Conservation (phyloP, 164 flowering plant genomes). For the Kingdonia uniflora region DNA sequence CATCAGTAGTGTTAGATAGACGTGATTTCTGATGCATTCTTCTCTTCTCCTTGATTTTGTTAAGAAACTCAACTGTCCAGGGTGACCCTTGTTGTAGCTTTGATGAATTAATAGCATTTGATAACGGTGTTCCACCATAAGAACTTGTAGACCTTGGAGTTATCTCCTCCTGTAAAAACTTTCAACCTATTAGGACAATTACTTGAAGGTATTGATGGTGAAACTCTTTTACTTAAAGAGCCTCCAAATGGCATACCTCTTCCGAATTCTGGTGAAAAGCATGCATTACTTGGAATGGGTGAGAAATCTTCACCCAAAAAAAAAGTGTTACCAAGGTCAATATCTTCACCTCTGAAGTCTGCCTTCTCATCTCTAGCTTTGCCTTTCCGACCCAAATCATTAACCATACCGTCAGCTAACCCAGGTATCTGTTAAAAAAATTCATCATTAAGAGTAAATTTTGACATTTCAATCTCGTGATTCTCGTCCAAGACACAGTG, state of each 20-base stretch:
- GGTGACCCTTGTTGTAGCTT: conserved; percentile 54
- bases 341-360: conserved; percentile 39
- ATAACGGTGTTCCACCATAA: conserved; percentile 36
- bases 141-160: conserved; percentile 13
- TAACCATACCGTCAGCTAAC: conserved; percentile 9
- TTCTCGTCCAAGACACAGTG: conserved; percentile 17
- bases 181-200: conserved; percentile 20
- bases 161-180: conserved; percentile 21
- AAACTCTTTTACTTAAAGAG: conserved; percentile 23
- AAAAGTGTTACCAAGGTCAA: conserved; percentile 26
- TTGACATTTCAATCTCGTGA: conserved; percentile 8
- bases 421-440: conserved; percentile 16
- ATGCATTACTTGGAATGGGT: conserved; percentile 9
- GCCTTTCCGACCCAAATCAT: conserved; percentile 14
- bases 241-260: conserved; percentile 17
- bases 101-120: conserved; percentile 40
- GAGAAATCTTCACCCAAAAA: conserved; percentile 19
- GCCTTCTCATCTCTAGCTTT: conserved; percentile 12
- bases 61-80: conserved; percentile 84
- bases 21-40: conserved; percentile 38
- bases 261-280: conserved; percentile 19
- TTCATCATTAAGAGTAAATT: no score
- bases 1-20: conserved; percentile 24
- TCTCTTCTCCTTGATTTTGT: conserved; percentile 70
- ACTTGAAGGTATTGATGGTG: conserved; percentile 25